Evolutionary conservation across 345 rosid species (phyloP).

Genomic region (Jatropha curcas): DNA sequence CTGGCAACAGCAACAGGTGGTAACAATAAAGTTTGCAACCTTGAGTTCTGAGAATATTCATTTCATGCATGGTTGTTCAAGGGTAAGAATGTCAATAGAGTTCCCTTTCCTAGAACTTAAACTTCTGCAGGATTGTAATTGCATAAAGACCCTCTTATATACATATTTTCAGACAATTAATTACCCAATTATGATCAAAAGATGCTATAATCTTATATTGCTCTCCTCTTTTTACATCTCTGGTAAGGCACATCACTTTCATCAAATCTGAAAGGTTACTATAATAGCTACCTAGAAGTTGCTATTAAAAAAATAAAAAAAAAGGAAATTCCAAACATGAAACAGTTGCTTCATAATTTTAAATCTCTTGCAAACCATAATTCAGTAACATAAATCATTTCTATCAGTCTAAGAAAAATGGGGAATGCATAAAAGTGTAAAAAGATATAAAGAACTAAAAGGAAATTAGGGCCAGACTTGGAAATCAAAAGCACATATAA

Average conservation of each 20-base stretch:
- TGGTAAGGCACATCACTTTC: background rate
- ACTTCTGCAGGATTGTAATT: background rate
- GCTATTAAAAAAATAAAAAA: background rate
- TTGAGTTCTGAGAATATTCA: too few species aligned
- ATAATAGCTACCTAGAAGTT: background rate
- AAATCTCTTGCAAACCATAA: background rate
- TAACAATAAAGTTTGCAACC: background rate
- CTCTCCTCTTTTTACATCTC: background rate
- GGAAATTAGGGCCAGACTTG: background rate
- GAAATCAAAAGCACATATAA: background rate
- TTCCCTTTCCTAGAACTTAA: background rate
- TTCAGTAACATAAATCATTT: background rate
- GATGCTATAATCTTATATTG: background rate
- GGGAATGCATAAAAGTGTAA: background rate
- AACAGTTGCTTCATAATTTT: background rate
- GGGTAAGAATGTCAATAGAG: background rate
- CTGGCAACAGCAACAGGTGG: background rate
- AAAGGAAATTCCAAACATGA: too few species aligned
- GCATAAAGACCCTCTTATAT: background rate
- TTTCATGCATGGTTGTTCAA: background rate
- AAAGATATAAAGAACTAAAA: background rate
- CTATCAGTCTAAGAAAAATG: background rate
- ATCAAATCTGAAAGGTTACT: too few species aligned
- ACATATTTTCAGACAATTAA: too few species aligned
- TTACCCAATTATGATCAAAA: too few species aligned